Conservation (phyloP, 768 basidiomycete genomes). For the Agrocybe praecox region DNA sequence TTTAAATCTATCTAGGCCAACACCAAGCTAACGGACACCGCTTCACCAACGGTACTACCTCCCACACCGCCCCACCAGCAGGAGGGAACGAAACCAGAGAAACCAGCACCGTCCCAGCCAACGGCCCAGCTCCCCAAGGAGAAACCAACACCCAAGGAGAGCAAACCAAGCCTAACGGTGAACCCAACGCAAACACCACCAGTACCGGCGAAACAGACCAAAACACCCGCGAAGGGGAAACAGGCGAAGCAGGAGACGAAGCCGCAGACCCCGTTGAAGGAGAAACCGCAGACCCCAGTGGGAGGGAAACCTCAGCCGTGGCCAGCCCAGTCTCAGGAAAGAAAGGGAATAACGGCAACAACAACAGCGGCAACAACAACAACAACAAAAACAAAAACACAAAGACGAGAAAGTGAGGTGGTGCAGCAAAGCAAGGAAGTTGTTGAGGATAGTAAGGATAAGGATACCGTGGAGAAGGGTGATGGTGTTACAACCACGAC, state of each 20-base stretch:
- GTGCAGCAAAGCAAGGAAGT: too few species aligned
- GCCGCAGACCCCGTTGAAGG: conserved; percentile 8
- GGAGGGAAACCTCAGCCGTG: conserved; percentile 1
- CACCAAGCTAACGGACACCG: conserved; percentile 3
- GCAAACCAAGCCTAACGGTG: conserved; percentile 5
- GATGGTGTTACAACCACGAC: neutral
- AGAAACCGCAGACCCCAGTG: conserved; percentile 8
- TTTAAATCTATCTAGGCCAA: neutral
- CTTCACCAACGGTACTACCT: conserved; percentile 14
- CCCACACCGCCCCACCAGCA: conserved; percentile 8
- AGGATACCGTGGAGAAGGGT: neutral
- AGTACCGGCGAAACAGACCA: conserved; percentile 8
- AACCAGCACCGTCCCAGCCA: neutral
- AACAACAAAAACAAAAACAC: conserved; percentile 6
- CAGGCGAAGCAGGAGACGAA: conserved; percentile 4
- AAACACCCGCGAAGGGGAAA: conserved; percentile 12
- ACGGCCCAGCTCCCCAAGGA: neutral
- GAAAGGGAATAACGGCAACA: neutral
- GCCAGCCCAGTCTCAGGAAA: neutral
- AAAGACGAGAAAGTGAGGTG: too few species aligned
- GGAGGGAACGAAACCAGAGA: conserved; percentile 1
- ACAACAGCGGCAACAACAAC: neutral
- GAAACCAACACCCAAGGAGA: neutral
- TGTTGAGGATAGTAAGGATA: neutral
- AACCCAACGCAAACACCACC: conserved; percentile 13